Conservation (phyloP, 805 yeast genomes). For the Candida broadrunensis region DNA sequence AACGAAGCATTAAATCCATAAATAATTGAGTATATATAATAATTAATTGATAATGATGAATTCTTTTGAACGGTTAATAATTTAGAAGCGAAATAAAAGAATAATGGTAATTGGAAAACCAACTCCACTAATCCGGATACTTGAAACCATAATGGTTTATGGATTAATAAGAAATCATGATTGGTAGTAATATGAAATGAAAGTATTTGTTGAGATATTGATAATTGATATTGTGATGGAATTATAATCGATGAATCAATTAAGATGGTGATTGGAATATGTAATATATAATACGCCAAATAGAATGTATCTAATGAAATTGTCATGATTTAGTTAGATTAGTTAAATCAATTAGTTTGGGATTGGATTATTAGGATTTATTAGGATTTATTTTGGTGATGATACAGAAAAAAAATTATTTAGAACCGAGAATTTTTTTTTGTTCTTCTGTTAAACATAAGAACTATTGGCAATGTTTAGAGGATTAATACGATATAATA, state of each 20-base stretch:
- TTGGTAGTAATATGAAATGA: slow-evolving; percentile 61
- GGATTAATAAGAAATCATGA: slow-evolving; percentile 65
- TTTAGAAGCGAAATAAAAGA: slow-evolving; percentile 43
- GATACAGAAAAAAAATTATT: too few relatives aligned
- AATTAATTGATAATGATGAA: too few relatives aligned
- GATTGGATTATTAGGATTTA: too few relatives aligned
- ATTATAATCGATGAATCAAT: slow-evolving; percentile 74
- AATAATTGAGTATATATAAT: slow-evolving; percentile 40
- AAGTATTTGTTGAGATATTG: slow-evolving; percentile 48
- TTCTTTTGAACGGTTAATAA: slow-evolving; percentile 8
- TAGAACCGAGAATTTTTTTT: too few relatives aligned
- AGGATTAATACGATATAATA: background rate
- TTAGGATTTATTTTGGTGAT: too few relatives aligned
- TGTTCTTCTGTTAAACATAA: too few relatives aligned
- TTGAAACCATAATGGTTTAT: slow-evolving; percentile 70
- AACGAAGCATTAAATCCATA: slow-evolving; percentile 84
- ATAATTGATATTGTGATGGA: slow-evolving; percentile 47
- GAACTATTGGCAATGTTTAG: too few relatives aligned
- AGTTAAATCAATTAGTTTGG: too few relatives aligned
- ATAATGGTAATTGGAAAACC: slow-evolving; percentile 76
- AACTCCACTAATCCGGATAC: slow-evolving; percentile 72
- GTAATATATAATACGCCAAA: slow-evolving; percentile 54
- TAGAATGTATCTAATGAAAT: slow-evolving; percentile 40
- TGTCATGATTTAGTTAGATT: background rate
- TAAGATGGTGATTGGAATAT: slow-evolving; percentile 70